phyloP scores from a whole-genome alignment of 805 yeast species.

The Candida loeiensis region DNA sequence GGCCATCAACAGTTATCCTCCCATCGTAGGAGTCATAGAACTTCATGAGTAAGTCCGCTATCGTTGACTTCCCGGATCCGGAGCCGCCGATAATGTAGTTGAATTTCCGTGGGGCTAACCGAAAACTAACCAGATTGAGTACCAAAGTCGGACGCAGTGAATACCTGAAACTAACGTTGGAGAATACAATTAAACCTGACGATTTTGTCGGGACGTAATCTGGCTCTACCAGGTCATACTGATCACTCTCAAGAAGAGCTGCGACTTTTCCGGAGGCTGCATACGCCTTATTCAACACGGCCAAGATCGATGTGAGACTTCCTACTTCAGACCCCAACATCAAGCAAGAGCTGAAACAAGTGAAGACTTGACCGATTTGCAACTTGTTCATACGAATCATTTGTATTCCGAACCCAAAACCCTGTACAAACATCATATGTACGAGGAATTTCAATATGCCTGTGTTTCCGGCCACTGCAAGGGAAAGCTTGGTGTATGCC shows the following conservation, averaged over 20 bases:
- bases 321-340: slow-evolving; percentile 62
- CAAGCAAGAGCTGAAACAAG: slow-evolving; percentile 81
- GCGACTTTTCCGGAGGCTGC: slow-evolving; percentile 59
- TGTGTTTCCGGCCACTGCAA: slow-evolving; percentile 51
- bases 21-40: slow-evolving; percentile 58
- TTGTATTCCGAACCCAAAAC: slow-evolving; percentile 84
- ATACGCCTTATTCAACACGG: slow-evolving; percentile 65
- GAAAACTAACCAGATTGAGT: slow-evolving; percentile 45
- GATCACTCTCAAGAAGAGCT: slow-evolving; percentile 19
- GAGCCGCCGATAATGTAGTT: slow-evolving; percentile 80
- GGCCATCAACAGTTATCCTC: slow-evolving; percentile 52
- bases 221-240: slow-evolving; percentile 1
- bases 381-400: slow-evolving; percentile 53
- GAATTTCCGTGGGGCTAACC: slow-evolving; percentile 42
- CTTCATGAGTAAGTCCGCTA: slow-evolving; percentile 58
- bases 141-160: slow-evolving; percentile 52
- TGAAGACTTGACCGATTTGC: slow-evolving; percentile 61
- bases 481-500: slow-evolving; percentile 41
- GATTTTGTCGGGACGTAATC: slow-evolving; percentile 2
- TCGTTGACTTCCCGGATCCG: slow-evolving; percentile 91
- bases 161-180: slow-evolving; percentile 60
- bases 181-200: slow-evolving; percentile 51
- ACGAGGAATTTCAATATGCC: slow-evolving; percentile 56
- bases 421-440: slow-evolving; percentile 79
- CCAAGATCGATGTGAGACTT: slow-evolving; percentile 52